phyloP scores from a whole-genome alignment of 2,329 filamentous ascomycete species.

The Hypoxylon sp. region DNA sequence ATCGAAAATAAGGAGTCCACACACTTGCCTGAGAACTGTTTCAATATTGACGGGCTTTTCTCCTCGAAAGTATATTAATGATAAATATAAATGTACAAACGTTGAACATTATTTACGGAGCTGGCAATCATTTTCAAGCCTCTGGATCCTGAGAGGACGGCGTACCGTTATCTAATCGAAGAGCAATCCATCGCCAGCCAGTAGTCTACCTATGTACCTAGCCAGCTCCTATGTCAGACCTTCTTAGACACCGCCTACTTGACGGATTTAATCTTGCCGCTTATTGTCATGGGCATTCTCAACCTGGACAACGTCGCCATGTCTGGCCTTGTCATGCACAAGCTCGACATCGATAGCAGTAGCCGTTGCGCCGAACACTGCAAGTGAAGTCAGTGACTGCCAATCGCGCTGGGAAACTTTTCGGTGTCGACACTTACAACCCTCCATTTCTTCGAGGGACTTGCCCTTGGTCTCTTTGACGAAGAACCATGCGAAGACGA shows the following conservation, averaged over 20 bases:
- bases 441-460: slow-evolving; percentile 27
- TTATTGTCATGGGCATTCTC: not conserved
- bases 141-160: too few relatives aligned
- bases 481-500: slow-evolving; percentile 24
- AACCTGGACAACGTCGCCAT: not conserved
- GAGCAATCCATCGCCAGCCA: too few relatives aligned
- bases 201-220: too few relatives aligned
- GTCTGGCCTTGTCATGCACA: slow-evolving; percentile 15
- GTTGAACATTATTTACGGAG: too few relatives aligned
- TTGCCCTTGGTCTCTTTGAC: slow-evolving; percentile 35
- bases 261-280: not conserved
- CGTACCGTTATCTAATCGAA: too few relatives aligned
- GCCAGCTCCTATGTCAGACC: too few relatives aligned
- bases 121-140: too few relatives aligned
- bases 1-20: too few relatives aligned
- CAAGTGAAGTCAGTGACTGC: slow-evolving; percentile 4
- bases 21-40: too few relatives aligned
- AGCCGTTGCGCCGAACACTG: slow-evolving; percentile 30
- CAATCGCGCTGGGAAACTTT: not conserved
- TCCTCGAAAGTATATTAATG: too few relatives aligned
- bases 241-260: not conserved
- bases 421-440: slow-evolving; percentile 9
- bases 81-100: too few relatives aligned
- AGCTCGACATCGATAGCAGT: slow-evolving; percentile 42
- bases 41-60: too few relatives aligned